phyloP scores from a whole-genome alignment of 306 rosid species.

The Acmispon strigosus region DNA sequence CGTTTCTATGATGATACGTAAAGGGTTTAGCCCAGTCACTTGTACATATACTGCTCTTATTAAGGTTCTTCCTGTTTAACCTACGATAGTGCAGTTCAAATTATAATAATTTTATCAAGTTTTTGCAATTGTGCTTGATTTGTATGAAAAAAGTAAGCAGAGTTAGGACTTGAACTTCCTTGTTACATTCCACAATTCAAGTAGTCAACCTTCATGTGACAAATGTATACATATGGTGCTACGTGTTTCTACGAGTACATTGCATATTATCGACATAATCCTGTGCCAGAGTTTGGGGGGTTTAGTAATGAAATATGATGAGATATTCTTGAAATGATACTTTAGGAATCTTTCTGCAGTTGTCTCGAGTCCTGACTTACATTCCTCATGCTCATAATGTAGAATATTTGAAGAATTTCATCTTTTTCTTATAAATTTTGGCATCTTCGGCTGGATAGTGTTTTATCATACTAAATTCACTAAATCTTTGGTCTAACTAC shows the following conservation, averaged over 20 bases:
- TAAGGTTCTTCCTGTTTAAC: conserved; percentile 48
- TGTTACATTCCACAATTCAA: no score
- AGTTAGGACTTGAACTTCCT: not conserved
- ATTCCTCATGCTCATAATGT: not conserved
- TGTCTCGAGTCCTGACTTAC: not conserved
- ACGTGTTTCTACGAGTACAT: not conserved
- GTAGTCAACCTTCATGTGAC: not conserved
- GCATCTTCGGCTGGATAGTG: not conserved
- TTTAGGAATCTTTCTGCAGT: not conserved
- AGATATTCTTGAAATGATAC: not conserved
- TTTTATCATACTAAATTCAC: not conserved
- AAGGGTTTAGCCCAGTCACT: conserved; percentile 50
- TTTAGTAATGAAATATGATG: not conserved
- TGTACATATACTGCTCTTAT: conserved; percentile 54
- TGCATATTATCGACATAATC: not conserved
- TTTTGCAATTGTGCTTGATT: conserved; percentile 15
- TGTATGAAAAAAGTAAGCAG: not conserved
- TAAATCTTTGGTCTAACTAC: conserved; percentile 2
- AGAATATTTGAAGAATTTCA: not conserved
- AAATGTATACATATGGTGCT: not conserved
- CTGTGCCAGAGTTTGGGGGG: not conserved
- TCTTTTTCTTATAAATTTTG: not conserved
- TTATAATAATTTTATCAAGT: not conserved
- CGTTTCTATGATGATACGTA: conserved; percentile 65
- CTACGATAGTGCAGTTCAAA: not conserved